Evolutionary conservation across 306 rosid genomes (phyloP).

Genomic region (Rosa multiflora): DNA sequence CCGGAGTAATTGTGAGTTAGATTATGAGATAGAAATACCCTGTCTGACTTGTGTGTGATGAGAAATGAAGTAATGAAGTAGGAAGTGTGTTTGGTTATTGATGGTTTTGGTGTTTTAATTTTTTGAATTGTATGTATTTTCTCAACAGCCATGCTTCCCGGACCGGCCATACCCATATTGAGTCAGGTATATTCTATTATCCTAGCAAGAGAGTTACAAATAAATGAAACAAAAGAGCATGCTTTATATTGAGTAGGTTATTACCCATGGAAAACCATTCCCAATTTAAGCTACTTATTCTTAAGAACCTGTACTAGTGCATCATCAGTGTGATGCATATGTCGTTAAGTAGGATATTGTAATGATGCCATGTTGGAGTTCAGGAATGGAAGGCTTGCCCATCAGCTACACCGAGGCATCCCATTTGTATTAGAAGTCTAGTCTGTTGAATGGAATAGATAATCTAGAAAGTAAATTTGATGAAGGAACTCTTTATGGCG

Average conservation of each 20-base stretch:
- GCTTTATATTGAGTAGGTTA: not conserved
- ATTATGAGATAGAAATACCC: not conserved
- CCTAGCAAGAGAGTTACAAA: not conserved
- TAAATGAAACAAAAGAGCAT: not conserved
- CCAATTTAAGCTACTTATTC: not conserved
- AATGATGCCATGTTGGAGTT: not conserved
- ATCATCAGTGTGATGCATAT: not conserved
- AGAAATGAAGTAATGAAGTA: not conserved
- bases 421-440: not conserved
- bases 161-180: constrained; percentile 91
- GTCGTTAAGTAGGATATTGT: not conserved
- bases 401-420: not conserved
- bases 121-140: constrained; percentile 43
- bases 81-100: not conserved
- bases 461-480: not conserved
- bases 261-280: not conserved
- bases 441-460: not conserved
- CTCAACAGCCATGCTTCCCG: constrained; percentile 91
- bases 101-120: constrained; percentile 22
- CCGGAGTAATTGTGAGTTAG: not conserved
- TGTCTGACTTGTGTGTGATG: not conserved
- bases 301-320: not conserved
- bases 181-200: constrained; percentile 62
- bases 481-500: not conserved
- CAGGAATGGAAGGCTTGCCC: not conserved